Conservation (phyloP, 495 filamentous ascomycete genomes). For the Tuber microsphaerosporum region DNA sequence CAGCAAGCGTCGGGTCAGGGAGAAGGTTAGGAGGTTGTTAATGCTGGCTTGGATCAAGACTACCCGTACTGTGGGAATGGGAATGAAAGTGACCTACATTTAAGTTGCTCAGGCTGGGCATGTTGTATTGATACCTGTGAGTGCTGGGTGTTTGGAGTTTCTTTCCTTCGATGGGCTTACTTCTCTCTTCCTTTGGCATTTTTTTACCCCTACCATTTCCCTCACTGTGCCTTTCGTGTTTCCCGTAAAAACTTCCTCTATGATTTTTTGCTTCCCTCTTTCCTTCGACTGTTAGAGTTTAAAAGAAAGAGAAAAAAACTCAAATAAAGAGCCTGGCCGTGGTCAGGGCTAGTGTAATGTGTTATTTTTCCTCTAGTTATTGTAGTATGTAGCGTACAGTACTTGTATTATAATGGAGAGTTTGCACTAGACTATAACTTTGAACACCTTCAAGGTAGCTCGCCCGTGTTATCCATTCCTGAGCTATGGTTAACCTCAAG, state of each 20-base stretch:
- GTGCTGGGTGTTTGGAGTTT: conserved; percentile 30
- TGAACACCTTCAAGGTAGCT: too few species aligned
- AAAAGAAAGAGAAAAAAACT: not conserved
- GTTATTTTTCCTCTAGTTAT: too few species aligned
- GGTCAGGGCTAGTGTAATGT: too few species aligned
- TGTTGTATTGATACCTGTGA: conserved; percentile 22
- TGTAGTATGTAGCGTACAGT: too few species aligned
- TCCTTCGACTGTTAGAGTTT: conserved; percentile 13
- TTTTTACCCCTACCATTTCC: conserved; percentile 9
- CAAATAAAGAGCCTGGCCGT: not conserved
- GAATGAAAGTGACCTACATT: conserved; percentile 95
- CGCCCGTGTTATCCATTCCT: too few species aligned
- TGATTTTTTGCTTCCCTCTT: conserved; percentile 1
- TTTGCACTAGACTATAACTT: too few species aligned
- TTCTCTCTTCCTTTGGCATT: conserved; percentile 2
- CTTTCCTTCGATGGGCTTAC: not conserved
- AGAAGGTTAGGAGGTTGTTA: conserved; percentile 62
- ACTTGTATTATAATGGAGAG: too few species aligned
- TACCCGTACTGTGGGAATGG: conserved; percentile 82
- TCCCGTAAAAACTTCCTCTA: conserved; percentile 12
- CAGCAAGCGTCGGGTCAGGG: conserved; percentile 64
- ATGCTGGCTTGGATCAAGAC: conserved; percentile 75
- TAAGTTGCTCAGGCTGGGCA: conserved; percentile 40
- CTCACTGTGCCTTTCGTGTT: conserved; percentile 19
- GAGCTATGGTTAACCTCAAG: too few species aligned